A percentile compares a stretch with the other conserved stretches of the same genome.
Conservation (phyloP, 2,329 filamentous ascomycete species). For the Emericellopsis atlantica region DNA sequence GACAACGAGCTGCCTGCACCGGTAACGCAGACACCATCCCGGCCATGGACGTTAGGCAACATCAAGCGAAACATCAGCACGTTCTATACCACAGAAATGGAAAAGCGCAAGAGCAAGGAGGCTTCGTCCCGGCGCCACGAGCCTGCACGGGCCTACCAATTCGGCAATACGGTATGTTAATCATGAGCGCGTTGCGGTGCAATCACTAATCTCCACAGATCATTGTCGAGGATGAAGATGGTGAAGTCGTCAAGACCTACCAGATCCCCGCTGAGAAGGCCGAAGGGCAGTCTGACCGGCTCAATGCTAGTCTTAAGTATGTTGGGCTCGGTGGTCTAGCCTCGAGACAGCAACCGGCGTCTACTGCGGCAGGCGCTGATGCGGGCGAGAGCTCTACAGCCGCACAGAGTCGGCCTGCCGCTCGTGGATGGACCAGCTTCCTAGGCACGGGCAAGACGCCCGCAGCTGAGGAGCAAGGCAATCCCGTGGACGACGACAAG, state of each 20-base stretch:
- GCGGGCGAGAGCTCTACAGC: neutral
- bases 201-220: constrained; percentile 33
- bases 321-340: constrained; percentile 36
- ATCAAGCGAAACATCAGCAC: constrained; percentile 37
- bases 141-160: constrained; percentile 74
- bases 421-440: constrained; percentile 36
- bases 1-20: constrained; percentile 8
- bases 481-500: constrained; percentile 33
- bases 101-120: constrained; percentile 47
- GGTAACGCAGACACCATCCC: constrained; percentile 5
- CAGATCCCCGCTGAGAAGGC: constrained; percentile 50
- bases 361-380: neutral
- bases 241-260: constrained; percentile 77
- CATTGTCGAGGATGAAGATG: constrained; percentile 78
- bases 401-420: constrained; percentile 13
- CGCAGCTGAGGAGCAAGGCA: constrained; percentile 17
- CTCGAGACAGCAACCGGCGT: constrained; percentile 13
- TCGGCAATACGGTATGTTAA: constrained; percentile 57
- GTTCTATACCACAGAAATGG: constrained; percentile 46
- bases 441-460: constrained; percentile 19
- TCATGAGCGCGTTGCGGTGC: neutral
- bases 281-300: constrained; percentile 22
- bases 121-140: constrained; percentile 39
- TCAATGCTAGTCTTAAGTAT: constrained; percentile 36
- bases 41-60: constrained; percentile 19